phyloP scores from a whole-genome alignment of 2,329 filamentous ascomycete genomes.

The Colletotrichum sp. region DNA sequence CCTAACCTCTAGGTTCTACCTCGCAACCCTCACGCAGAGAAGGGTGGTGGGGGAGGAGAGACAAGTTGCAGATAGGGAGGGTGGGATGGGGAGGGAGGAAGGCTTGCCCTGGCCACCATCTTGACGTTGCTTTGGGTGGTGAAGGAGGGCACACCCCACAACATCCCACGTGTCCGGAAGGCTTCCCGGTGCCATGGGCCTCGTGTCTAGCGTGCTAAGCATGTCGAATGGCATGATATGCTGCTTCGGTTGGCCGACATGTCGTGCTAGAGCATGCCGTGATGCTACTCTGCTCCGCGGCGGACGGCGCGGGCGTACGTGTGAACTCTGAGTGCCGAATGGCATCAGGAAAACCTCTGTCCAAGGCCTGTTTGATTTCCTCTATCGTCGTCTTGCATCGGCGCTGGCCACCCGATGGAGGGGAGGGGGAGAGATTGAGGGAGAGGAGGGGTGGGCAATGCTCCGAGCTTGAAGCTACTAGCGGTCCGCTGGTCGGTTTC shows the following conservation, averaged over 20 bases:
- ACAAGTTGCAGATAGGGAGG: neutral
- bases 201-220: neutral
- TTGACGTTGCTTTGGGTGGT: constrained; percentile 3
- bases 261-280: neutral
- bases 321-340: neutral
- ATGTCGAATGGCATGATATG: neutral
- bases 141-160: constrained; percentile 10
- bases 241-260: constrained; percentile 6
- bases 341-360: neutral
- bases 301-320: neutral
- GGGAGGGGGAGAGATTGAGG: neutral
- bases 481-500: neutral
- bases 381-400: neutral
- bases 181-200: constrained; percentile 2
- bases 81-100: neutral
- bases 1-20: neutral
- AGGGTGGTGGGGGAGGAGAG: neutral
- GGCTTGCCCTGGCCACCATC: neutral
- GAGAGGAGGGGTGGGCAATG: neutral
- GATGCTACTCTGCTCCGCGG: neutral
- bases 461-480: neutral
- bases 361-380: neutral
- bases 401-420: neutral
- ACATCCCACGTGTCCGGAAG: constrained; percentile 17
- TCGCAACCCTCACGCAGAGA: neutral